These are phyloP conservation scores for Hyphopichia buzzinii DNA, from an alignment of 1,139 yeast species.

Conservation along the genomic window DNA sequence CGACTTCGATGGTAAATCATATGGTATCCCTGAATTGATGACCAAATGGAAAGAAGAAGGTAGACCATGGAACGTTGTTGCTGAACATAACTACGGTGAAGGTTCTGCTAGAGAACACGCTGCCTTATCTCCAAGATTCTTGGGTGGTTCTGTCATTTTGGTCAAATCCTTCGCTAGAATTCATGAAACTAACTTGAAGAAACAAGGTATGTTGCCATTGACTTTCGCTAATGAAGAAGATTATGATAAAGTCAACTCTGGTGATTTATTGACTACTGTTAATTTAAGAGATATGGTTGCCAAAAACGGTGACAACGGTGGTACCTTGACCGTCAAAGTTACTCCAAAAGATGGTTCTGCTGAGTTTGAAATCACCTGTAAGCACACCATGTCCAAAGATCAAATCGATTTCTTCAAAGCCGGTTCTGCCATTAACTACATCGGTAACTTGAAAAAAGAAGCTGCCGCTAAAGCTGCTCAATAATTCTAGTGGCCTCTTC, in stretches of 20 bases:
- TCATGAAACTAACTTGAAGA: slow-evolving; percentile 77
- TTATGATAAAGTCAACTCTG: slow-evolving; percentile 74
- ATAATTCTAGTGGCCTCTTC: background rate
- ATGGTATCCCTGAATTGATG: slow-evolving; percentile 94
- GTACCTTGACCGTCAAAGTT: slow-evolving; percentile 65
- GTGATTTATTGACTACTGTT: slow-evolving; percentile 77
- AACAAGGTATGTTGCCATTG: slow-evolving; percentile 95
- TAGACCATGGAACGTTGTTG: slow-evolving; percentile 92
- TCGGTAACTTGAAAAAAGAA: slow-evolving; percentile 61
- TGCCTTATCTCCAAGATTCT: slow-evolving; percentile 89
- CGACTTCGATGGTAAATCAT: slow-evolving; percentile 77
- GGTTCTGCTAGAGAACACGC: slow-evolving; percentile 99
- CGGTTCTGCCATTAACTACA: slow-evolving; percentile 93
- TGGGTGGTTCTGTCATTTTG: slow-evolving; percentile 85
- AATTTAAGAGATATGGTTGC: slow-evolving; percentile 76
- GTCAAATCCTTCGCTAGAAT: slow-evolving; percentile 97
- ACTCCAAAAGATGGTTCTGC: slow-evolving; percentile 73
- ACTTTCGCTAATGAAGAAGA: slow-evolving; percentile 88
- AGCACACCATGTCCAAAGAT: slow-evolving; percentile 95
- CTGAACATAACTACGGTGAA: slow-evolving; percentile 98
- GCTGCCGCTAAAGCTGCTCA: slow-evolving; percentile 7
- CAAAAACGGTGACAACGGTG: slow-evolving; percentile 86
- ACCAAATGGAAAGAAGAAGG: slow-evolving; percentile 85
- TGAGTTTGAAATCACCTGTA: slow-evolving; percentile 63
- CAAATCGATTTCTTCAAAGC: slow-evolving; percentile 96